phyloP scores from a whole-genome alignment of 495 filamentous ascomycete species.

The Haplographium delicatum region DNA sequence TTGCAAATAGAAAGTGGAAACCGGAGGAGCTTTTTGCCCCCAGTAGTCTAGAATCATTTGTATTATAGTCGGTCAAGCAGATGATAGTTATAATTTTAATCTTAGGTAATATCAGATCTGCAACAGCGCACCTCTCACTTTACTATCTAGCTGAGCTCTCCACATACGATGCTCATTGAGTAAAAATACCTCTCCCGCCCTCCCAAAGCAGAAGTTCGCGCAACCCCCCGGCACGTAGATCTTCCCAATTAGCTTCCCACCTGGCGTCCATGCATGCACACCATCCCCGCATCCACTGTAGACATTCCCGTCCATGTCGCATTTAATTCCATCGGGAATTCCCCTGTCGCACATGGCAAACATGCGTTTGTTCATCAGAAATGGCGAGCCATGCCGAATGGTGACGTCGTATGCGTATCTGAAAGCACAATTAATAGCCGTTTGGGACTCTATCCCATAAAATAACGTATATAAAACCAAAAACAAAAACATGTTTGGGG shows the following conservation, averaged over 20 bases:
- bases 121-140: conserved; percentile 8
- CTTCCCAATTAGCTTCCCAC: conserved; percentile 53
- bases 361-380: conserved; percentile 40
- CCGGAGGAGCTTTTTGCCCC: conserved; percentile 11
- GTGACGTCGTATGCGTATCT: conserved; percentile 18
- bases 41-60: conserved; percentile 10
- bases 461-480: too few species aligned
- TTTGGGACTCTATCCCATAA: too few species aligned
- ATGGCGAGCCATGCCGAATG: conserved; percentile 22
- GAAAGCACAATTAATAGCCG: not conserved
- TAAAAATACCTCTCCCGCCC: conserved; percentile 32
- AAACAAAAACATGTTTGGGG: not conserved
- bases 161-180: conserved; percentile 37
- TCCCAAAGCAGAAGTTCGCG: conserved; percentile 40
- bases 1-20: conserved; percentile 9
- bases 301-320: conserved; percentile 52
- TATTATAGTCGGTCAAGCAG: too few species aligned
- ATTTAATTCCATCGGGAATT: conserved; percentile 55
- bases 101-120: conserved; percentile 8
- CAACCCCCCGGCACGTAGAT: conserved; percentile 16
- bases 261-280: conserved; percentile 51
- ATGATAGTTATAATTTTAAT: too few species aligned
- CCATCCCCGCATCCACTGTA: conserved; percentile 56
- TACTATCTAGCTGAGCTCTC: conserved; percentile 26
- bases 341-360: conserved; percentile 53